Evolutionary conservation across 768 basidiomycete genomes (phyloP), one percentile per base, ranked within the genome.

Genomic region (Boletus pseudopeckii): DNA sequence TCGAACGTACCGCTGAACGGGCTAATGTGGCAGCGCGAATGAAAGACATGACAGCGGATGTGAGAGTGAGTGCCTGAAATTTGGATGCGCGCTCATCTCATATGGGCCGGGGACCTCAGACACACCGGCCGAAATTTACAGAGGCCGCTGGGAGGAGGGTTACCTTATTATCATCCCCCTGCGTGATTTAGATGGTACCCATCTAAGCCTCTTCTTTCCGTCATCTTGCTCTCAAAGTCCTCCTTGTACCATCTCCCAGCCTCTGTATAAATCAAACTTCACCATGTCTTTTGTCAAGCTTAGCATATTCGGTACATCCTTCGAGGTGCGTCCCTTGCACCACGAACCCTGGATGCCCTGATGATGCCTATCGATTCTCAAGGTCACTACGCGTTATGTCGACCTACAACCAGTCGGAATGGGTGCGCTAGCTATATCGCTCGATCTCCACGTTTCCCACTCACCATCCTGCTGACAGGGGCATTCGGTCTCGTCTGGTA

Each of bases 361-460:
- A 55, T 47, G 60, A 64, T 63, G 44, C 50, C 45, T 45, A 37
- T 53, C 53, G 56, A 53, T 56, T 59, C 54, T 66, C 39, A 70
- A 97, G 90, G 95, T 98, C 54, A 97, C 95, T 22, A 98, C 94
- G 53, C 84, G 97, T 66, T 99, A 99, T 90, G 89, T 97, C 71
- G 97, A 99, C 77, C 86, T 99, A 11, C 96, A 98, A 67, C 96
- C 96, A 28, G 96, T 98, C 42, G 97, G 96, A 71, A 98, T 98
- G 96, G 96, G 96, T 91, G 57, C 72, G 88, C 73, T 43, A 50
- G 38, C 26, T 48, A 45, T 50, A 52, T 59, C 44, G 40, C 44
- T 43, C 34, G 44, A 59, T 53, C 52, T 38, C 20, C 17, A 40
- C 37, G 13, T 36, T 43, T 33, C 57, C 18, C 48, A 20, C 64